A percentile compares a stretch with the other conserved stretches of the same genome.
Evolutionary conservation across 2,329 filamentous ascomycete genomes (phyloP).

Genomic region (Diaporthe caulivora): DNA sequence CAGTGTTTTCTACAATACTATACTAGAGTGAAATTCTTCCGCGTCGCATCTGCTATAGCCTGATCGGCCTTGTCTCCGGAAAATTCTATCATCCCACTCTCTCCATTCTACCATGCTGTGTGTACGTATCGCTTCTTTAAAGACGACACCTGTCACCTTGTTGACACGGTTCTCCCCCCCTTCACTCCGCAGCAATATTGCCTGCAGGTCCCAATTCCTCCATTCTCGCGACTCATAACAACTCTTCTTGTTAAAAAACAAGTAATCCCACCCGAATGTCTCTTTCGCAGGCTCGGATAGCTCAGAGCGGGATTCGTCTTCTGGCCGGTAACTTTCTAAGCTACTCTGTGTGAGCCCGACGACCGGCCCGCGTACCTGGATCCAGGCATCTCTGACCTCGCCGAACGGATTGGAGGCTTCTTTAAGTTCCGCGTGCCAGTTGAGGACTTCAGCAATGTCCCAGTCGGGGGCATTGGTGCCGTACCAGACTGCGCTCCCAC

Average conservation of each 20-base stretch:
- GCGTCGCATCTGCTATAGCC: neutral
- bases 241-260: neutral
- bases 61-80: rapidly evolving
- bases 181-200: neutral
- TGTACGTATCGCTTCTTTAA: neutral
- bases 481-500: neutral
- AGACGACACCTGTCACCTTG: neutral
- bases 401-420: neutral
- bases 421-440: neutral
- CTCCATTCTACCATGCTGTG: neutral
- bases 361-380: neutral
- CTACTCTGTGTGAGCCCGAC: neutral
- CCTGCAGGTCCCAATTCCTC: neutral
- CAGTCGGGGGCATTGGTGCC: neutral
- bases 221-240: neutral
- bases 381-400: neutral
- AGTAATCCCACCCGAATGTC: neutral
- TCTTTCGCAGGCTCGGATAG: neutral
- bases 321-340: neutral
- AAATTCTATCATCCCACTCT: neutral
- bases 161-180: rapidly evolving
- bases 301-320: neutral
- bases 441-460: neutral
- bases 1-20: too few relatives aligned
- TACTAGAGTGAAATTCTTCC: neutral